Evolutionary conservation across 257 asterid genomes (phyloP).

Genomic region (Solanum bulbocastanum): DNA sequence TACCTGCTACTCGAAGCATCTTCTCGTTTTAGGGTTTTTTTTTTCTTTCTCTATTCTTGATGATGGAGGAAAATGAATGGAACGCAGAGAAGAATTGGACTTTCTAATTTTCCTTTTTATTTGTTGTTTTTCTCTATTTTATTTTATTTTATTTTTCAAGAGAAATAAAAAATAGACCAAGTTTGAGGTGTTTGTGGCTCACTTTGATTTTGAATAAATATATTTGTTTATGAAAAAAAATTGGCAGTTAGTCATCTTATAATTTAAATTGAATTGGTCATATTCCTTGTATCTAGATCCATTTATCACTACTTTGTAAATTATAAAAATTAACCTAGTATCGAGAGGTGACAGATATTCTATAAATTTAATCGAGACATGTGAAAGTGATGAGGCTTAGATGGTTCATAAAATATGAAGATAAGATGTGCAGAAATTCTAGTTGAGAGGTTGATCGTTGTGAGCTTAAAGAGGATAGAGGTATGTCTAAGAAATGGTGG

Average conservation of each 20-base stretch:
- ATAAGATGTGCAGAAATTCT: not conserved
- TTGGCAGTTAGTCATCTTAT: not conserved
- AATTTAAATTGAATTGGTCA: not conserved
- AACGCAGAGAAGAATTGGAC: not conserved
- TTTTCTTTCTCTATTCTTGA: not conserved
- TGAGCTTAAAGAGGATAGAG: not conserved
- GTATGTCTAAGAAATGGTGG: not conserved
- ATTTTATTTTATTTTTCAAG: not conserved
- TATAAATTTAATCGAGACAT: not conserved
- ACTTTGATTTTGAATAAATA: not conserved
- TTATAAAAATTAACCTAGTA: not conserved
- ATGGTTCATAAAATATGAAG: not conserved
- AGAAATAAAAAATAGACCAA: not conserved
- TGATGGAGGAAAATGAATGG: not conserved
- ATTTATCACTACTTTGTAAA: not conserved
- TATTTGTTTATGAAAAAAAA: not conserved
- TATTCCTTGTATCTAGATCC: not conserved
- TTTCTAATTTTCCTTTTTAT: not conserved
- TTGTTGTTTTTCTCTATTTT: not conserved
- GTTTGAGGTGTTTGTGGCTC: not conserved
- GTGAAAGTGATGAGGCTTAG: not conserved
- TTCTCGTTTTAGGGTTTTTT: not conserved
- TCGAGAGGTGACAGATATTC: not conserved
- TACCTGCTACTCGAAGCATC: constrained; percentile 62
- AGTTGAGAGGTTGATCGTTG: not conserved